phyloP scores from a whole-genome alignment of 2,329 filamentous ascomycete species.

The Epichloe sylvatica region DNA sequence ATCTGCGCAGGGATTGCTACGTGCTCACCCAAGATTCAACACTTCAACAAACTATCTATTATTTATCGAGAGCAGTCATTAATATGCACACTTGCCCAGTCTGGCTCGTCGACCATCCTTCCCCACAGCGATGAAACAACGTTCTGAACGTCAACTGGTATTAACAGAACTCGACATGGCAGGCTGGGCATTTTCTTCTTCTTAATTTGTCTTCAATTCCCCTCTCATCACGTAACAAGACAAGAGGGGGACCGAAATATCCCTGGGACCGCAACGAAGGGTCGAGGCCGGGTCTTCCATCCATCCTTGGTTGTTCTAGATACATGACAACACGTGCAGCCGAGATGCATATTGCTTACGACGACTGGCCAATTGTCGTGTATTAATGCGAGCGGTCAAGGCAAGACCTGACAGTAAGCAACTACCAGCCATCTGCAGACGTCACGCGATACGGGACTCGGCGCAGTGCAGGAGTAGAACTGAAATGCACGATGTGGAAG shows the following conservation, averaged over 20 bases:
- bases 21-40: no score
- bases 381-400: not conserved
- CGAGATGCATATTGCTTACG: not conserved
- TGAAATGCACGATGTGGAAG: not conserved
- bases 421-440: not conserved
- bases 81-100: not conserved
- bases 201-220: no score
- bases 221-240: no score
- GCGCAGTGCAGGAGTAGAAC: not conserved
- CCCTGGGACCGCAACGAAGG: no score
- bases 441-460: not conserved
- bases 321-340: not conserved
- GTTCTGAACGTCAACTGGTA: not conserved
- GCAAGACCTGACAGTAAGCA: not conserved
- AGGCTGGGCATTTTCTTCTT: no score
- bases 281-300: not conserved
- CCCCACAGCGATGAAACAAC: not conserved
- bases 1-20: no score
- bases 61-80: no score
- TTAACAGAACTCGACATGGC: no score
- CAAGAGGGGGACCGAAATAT: no score
- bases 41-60: no score
- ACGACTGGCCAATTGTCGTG: not conserved
- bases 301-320: not conserved
- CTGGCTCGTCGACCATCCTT: not conserved